Conservation (phyloP, 331 rosid genomes). For the Erythrophleum ivorense region DNA sequence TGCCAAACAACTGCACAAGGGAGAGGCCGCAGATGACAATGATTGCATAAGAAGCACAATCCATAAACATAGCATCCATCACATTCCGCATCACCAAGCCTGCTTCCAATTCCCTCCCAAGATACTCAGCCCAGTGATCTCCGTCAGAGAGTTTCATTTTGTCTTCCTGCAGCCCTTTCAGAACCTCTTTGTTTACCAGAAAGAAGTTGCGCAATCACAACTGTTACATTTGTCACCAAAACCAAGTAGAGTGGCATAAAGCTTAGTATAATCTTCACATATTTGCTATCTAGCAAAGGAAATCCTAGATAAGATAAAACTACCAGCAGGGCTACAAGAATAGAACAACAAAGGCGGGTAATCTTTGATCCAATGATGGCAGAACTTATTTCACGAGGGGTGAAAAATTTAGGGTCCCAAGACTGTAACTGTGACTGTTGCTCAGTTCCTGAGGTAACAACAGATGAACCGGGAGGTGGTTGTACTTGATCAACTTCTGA, state of each 20-base stretch:
- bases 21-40: slow-evolving; percentile 71
- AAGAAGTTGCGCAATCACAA: slow-evolving; percentile 60
- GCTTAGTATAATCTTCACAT: slow-evolving; percentile 48
- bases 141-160: slow-evolving; percentile 31
- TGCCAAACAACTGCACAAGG: slow-evolving; percentile 19
- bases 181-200: slow-evolving; percentile 33
- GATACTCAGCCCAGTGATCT: slow-evolving; percentile 47
- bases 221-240: slow-evolving; percentile 66
- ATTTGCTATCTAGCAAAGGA: slow-evolving; percentile 49
- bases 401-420: slow-evolving; percentile 32
- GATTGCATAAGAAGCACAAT: slow-evolving; percentile 68
- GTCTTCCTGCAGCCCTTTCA: slow-evolving; percentile 36
- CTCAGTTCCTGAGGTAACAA: slow-evolving; percentile 37
- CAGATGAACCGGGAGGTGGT: slow-evolving; percentile 35
- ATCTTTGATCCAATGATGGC: slow-evolving; percentile 63
- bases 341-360: slow-evolving; percentile 60
- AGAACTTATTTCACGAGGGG: slow-evolving; percentile 50
- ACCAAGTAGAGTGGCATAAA: slow-evolving; percentile 70
- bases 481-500: slow-evolving; percentile 39
- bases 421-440: slow-evolving; percentile 22
- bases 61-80: slow-evolving; percentile 75
- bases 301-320: slow-evolving; percentile 58
- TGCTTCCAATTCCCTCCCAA: slow-evolving; percentile 56
- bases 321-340: slow-evolving; percentile 60
- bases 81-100: slow-evolving; percentile 55